A percentile compares a stretch with the other conserved stretches of the same genome.
These are phyloP conservation scores for Aegilops umbellulata DNA, from an alignment of 176 grass and related monocot genomes.

Conservation along the genomic window DNA sequence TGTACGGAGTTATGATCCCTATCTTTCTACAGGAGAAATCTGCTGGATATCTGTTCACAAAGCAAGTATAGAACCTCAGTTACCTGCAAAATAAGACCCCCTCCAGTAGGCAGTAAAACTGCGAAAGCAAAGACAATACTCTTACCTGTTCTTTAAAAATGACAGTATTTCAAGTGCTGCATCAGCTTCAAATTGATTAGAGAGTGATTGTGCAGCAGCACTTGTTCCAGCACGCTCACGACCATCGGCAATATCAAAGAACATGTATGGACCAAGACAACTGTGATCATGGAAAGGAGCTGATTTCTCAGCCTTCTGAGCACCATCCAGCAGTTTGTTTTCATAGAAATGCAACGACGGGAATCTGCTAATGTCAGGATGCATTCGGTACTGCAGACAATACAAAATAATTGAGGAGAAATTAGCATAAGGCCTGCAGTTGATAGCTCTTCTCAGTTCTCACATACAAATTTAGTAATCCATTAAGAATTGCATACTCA, in stretches of 20 bases:
- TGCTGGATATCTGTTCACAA: constrained; percentile 64
- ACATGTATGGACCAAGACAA: constrained; percentile 91
- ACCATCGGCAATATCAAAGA: constrained; percentile 89
- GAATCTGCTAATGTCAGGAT: constrained; percentile 95
- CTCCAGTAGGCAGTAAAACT: neutral
- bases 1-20: constrained; percentile 91
- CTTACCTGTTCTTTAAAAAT: constrained; percentile 74
- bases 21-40: constrained; percentile 74
- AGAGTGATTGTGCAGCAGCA: constrained; percentile 72
- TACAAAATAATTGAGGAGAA: constrained; percentile 25
- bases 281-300: constrained; percentile 68
- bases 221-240: constrained; percentile 65
- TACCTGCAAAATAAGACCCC: neutral
- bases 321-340: constrained; percentile 88
- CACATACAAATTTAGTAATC: constrained; percentile 7
- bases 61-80: constrained; percentile 36
- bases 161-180: constrained; percentile 72
- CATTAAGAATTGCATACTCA: neutral
- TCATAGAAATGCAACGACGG: constrained; percentile 96
- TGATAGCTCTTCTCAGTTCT: constrained; percentile 7
- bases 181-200: constrained; percentile 81
- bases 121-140: constrained; percentile 4
- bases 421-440: constrained; percentile 9
- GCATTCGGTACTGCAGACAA: constrained; percentile 86
- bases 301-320: constrained; percentile 55